These are phyloP conservation scores for Pinus tabuliformis DNA, from an alignment of 75 land plant genomes.

Conservation along the genomic window DNA sequence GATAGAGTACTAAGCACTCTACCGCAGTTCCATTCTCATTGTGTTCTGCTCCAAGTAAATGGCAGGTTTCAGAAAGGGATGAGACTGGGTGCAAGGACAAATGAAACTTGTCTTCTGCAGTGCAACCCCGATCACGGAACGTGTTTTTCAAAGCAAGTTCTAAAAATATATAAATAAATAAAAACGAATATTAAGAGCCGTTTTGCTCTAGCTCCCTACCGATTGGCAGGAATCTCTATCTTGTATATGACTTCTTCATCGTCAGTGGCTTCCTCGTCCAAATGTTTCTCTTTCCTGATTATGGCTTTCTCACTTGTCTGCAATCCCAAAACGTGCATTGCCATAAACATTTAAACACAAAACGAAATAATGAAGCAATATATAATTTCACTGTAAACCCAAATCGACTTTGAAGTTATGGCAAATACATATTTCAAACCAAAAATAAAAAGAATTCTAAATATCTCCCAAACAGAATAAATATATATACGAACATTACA, in stretches of 20 bases:
- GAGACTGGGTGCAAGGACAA: no score
- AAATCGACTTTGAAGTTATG: no score
- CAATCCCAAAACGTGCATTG: background rate
- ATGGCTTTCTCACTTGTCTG: slow-evolving; percentile 93
- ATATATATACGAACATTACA: background rate
- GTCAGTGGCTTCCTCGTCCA: slow-evolving; percentile 54
- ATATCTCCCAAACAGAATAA: background rate
- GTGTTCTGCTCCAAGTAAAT: no score
- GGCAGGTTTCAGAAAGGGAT: no score
- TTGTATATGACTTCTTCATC: slow-evolving; percentile 90
- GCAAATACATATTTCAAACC: background rate
- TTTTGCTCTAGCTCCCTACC: slow-evolving; percentile 32
- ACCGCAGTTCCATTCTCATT: no score
- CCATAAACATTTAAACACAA: background rate
- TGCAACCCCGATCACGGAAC: no score
- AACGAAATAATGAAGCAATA: background rate
- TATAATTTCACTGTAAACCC: no score
- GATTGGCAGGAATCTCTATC: slow-evolving; percentile 91
- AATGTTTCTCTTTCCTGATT: slow-evolving; percentile 82
- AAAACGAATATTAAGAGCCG: no score
- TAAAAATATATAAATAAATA: no score
- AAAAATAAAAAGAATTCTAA: background rate
- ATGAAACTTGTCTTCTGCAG: no score
- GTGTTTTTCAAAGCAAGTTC: no score
- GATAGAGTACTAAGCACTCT: no score